Percentiles rank a stretch among this genome's conserved stretches.
These are phyloP conservation scores for Opeltia flavorubescens DNA, from an alignment of 495 filamentous ascomycete genomes.

Conservation along the genomic window DNA sequence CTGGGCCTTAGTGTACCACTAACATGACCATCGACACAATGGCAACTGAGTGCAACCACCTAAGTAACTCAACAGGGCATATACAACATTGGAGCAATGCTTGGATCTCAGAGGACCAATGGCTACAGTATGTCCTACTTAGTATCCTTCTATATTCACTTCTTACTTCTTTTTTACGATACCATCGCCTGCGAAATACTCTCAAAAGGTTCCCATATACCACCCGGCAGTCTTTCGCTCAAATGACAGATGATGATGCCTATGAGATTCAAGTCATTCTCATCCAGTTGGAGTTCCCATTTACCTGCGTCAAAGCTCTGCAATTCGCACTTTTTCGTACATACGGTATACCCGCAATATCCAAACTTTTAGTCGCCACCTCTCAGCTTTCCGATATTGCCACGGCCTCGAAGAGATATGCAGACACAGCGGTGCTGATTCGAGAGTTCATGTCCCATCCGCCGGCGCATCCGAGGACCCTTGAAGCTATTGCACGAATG, in stretches of 20 bases:
- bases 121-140: background rate
- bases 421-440: conserved; percentile 46
- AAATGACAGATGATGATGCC: conserved; percentile 51
- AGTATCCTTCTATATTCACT: conserved; percentile 18
- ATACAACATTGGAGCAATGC: no score
- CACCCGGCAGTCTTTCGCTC: conserved; percentile 37
- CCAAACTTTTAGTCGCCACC: conserved; percentile 40
- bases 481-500: conserved; percentile 44
- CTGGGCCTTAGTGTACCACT: no score
- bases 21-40: no score
- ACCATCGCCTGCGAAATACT: conserved; percentile 30
- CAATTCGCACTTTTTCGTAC: conserved; percentile 58
- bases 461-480: conserved; percentile 31
- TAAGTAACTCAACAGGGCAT: no score
- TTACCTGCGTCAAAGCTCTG: conserved; percentile 37
- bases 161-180: conserved; percentile 31
- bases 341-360: conserved; percentile 53
- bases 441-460: conserved; percentile 34
- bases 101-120: background rate
- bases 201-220: conserved; percentile 35
- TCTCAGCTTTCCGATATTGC: conserved; percentile 39
- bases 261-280: conserved; percentile 38
- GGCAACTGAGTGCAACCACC: no score
- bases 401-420: conserved; percentile 45
- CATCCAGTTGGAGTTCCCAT: conserved; percentile 41